phyloP scores from a whole-genome alignment of 768 basidiomycete genomes.

The Pleurotus cornucopiae region DNA sequence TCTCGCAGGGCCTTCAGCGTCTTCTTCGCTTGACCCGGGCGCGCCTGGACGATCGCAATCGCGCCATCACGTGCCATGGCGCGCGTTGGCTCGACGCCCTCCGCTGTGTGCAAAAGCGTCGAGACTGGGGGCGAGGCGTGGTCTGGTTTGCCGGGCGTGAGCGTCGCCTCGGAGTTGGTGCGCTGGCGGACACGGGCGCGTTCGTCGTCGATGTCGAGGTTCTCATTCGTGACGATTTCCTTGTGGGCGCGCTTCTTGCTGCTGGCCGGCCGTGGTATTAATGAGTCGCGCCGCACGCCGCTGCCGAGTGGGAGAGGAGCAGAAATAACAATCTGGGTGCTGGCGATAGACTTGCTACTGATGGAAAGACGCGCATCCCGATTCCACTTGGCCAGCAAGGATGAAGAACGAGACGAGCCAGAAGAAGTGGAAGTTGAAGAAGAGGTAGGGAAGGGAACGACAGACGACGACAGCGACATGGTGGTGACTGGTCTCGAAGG shows the following conservation, averaged over 20 bases:
- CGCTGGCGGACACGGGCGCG: slow-evolving; percentile 1
- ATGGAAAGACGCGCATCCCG: slow-evolving; percentile 1
- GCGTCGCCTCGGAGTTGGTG: not conserved
- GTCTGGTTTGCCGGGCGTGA: not conserved
- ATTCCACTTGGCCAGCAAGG: slow-evolving; percentile 8
- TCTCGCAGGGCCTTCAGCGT: not conserved
- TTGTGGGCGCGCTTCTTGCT: slow-evolving; percentile 1
- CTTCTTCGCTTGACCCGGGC: not conserved
- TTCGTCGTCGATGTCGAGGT: not conserved
- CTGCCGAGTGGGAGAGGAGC: slow-evolving; percentile 2
- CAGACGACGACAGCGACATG: not conserved
- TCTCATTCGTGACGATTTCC: not conserved
- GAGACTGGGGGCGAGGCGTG: not conserved
- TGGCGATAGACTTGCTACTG: slow-evolving; percentile 3
- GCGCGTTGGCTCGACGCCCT: not conserved
- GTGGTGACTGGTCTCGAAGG: too few relatives aligned
- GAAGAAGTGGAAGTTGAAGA: not conserved
- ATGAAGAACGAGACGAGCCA: not conserved
- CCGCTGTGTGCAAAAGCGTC: not conserved
- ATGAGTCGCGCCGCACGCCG: not conserved
- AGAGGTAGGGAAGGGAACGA: not conserved
- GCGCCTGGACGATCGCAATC: not conserved
- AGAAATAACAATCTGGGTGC: not conserved
- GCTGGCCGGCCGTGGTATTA: not conserved
- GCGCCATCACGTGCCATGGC: not conserved